Conservation (phyloP, 2,329 filamentous ascomycete genomes). For the Geosmithia putterillii region DNA sequence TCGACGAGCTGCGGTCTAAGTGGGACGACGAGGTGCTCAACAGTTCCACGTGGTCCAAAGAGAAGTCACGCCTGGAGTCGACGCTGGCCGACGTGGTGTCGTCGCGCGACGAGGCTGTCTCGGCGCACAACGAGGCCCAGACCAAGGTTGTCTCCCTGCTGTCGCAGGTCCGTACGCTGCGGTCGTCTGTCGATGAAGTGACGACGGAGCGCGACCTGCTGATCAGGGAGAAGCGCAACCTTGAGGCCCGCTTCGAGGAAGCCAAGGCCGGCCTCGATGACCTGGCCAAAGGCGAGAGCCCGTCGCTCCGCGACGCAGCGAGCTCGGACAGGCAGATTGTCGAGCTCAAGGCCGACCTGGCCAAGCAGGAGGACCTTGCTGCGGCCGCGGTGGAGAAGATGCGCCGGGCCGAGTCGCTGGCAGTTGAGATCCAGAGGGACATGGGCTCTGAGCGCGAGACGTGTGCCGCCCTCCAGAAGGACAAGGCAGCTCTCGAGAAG, state of each 20-base stretch:
- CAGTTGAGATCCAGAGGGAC: constrained; percentile 85
- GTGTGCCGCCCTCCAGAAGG: constrained; percentile 71
- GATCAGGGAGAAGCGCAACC: constrained; percentile 76
- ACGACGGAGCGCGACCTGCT: constrained; percentile 75
- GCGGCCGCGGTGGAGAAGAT: constrained; percentile 93
- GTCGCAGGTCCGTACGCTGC: constrained; percentile 76
- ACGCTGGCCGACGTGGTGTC: constrained; percentile 79
- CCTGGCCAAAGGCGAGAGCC: constrained; percentile 71
- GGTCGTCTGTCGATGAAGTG: constrained; percentile 75
- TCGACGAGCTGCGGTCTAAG: constrained; percentile 87
- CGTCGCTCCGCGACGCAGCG: constrained; percentile 80
- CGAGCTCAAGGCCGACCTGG: constrained; percentile 76
- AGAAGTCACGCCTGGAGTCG: constrained; percentile 84
- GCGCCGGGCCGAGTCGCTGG: constrained; percentile 80
- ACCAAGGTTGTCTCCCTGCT: constrained; percentile 82
- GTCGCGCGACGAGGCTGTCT: constrained; percentile 86
- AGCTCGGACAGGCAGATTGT: constrained; percentile 80
- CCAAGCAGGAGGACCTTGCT: constrained; percentile 87
- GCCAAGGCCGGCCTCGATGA: constrained; percentile 83
- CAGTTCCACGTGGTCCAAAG: constrained; percentile 96
- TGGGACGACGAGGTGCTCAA: constrained; percentile 98
- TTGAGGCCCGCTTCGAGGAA: constrained; percentile 76
- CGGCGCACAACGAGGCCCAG: constrained; percentile 90
- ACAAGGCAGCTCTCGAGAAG: constrained; percentile 85
- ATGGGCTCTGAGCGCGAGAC: constrained; percentile 75